These are phyloP conservation scores for Solanum gracilifrons DNA, from an alignment of 257 asterid species.

Conservation along the genomic window DNA sequence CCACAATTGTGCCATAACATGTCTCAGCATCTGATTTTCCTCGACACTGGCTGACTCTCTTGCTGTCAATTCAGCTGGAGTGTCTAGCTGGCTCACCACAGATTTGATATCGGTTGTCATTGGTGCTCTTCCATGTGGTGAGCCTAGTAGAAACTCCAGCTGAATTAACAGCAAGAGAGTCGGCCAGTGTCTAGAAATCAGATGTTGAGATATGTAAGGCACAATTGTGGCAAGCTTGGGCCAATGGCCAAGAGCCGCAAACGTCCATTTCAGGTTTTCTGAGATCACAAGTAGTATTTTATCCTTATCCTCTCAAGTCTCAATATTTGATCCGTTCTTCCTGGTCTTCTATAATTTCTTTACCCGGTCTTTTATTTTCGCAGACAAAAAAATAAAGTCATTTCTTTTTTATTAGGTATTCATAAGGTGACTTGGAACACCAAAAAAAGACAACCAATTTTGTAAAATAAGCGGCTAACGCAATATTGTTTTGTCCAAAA, in stretches of 20 bases:
- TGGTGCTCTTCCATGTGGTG: not conserved
- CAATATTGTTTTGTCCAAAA: too few species aligned
- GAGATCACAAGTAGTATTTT: not conserved
- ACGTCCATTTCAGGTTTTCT: not conserved
- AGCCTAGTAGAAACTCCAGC: not conserved
- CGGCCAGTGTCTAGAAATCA: not conserved
- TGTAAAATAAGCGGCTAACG: too few species aligned
- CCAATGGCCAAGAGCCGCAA: not conserved
- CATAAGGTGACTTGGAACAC: too few species aligned
- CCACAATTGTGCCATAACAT: not conserved
- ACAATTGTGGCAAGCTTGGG: not conserved
- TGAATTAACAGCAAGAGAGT: not conserved
- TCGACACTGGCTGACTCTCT: not conserved
- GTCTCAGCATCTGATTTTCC: not conserved
- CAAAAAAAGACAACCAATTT: too few species aligned
- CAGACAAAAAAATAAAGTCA: too few species aligned
- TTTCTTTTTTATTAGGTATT: too few species aligned
- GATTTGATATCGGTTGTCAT: not conserved
- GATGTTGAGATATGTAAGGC: not conserved
- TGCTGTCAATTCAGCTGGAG: not conserved
- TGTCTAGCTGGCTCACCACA: not conserved
- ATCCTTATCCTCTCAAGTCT: not conserved
- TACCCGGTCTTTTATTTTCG: too few species aligned
- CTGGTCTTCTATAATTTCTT: too few species aligned
- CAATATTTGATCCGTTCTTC: too few species aligned